These are phyloP conservation scores for Dissophora globulifera DNA, from an alignment of 192 early-diverging fungal species.

Conservation along the genomic window DNA sequence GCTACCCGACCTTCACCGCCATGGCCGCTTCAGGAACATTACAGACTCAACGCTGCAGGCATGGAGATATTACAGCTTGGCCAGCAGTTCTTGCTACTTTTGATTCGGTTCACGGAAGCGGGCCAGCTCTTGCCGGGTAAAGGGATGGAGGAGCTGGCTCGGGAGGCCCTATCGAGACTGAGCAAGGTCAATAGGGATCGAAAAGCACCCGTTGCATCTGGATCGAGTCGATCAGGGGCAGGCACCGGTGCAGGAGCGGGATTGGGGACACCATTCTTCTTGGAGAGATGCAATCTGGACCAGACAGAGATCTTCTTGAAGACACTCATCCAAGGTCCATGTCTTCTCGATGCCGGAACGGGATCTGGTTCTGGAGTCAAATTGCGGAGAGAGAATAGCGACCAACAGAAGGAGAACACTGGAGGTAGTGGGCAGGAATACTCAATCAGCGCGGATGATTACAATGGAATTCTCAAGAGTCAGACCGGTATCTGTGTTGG, in stretches of 20 bases:
- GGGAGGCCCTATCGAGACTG: conserved; percentile 24
- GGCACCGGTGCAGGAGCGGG: neutral
- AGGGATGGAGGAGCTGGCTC: conserved; percentile 31
- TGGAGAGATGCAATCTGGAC: conserved; percentile 34
- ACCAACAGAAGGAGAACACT: neutral
- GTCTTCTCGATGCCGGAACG: conserved; percentile 31
- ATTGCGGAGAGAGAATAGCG: neutral
- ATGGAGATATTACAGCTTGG: conserved; percentile 41
- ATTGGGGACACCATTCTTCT: neutral
- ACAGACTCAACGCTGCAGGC: conserved; percentile 12
- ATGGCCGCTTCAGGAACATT: conserved; percentile 32
- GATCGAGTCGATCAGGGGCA: neutral
- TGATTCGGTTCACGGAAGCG: conserved; percentile 35
- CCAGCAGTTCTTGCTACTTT: conserved; percentile 28
- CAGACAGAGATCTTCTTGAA: conserved; percentile 43
- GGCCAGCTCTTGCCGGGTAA: conserved; percentile 17
- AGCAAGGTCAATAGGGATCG: conserved; percentile 34
- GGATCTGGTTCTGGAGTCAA: conserved; percentile 31
- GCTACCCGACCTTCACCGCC: neutral
- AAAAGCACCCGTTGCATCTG: neutral
- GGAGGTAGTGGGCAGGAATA: neutral
- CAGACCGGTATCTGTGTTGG: conserved; percentile 22
- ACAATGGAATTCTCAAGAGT: conserved; percentile 21
- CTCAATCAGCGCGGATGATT: conserved; percentile 1
- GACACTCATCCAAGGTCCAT: conserved; percentile 31